Evolutionary conservation across 2,329 filamentous ascomycete genomes (phyloP), one percentile per base, ranked within the genome.

Genomic region (Colletotrichum orbiculare): DNA sequence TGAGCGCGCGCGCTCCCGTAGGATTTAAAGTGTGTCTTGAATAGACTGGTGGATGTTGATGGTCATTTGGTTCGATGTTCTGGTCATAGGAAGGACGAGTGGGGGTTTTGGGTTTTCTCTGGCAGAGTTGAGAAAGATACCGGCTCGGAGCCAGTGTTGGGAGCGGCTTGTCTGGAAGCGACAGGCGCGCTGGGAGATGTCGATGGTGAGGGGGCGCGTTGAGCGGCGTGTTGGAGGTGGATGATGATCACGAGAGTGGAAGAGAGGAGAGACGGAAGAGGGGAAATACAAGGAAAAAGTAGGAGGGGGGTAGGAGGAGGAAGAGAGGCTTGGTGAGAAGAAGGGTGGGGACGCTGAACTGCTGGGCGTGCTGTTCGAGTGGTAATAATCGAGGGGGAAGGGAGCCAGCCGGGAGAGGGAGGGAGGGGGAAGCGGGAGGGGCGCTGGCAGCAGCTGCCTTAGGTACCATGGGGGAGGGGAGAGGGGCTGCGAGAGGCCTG

Each of bases 1-100:
- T 84, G 83, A 4, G n/a, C n/a, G 25, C 25, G 81, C 84, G 83
- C 84, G 81, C 83, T 87, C 85, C 85, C 87, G 87, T 89, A 82
- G 83, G 84, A 79, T 87, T 90, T 87, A 90, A 89, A 90, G 88
- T 84, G 87, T 89, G 86, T 84, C 85, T 82, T 64, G 60, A 64
- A 53, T 64, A 66, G 61, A 66, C 60, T 68, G 70, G 68, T 71
- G 68, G 71, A 71, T 69, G 71, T 67, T 63, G 62, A 50, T 67
- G 63, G 58, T 69, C 68, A 69, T 69, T 67, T 68, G 68, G 67
- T 62, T 68, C 53, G 68, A 61, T 69, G 64, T 69, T 64, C 67
- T 68, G 53, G 54, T 66, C 68, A 69, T 69, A 73, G 72, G 71
- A 73, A 67, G 62, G 45, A 66, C 53, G 56, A 62, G 7, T 66